Evolutionary conservation across 192 early-diverging fungal genomes (phyloP).

Genomic region (Umbelopsis sp.): DNA sequence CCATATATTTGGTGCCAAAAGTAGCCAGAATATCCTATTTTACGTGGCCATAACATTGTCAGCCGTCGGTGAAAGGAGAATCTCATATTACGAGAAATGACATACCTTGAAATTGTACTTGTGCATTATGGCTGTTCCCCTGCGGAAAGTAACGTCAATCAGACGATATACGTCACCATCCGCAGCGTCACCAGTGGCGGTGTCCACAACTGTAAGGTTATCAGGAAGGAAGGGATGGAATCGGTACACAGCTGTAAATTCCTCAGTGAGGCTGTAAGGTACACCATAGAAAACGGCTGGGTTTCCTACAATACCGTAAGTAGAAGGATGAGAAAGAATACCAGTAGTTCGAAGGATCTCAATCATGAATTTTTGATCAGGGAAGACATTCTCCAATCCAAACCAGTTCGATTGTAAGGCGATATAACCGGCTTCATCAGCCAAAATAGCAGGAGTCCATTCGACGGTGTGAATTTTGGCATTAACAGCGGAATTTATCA

Average conservation of each 20-base stretch:
- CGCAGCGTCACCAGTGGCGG: not conserved
- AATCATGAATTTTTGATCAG: not conserved
- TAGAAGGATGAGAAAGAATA: not conserved
- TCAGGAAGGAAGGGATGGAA: not conserved
- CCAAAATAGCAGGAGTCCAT: not conserved
- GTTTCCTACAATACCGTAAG: not conserved
- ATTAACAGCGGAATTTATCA: constrained; percentile 3
- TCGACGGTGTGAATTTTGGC: constrained; percentile 9
- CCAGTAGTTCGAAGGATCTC: not conserved
- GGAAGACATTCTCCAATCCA: not conserved
- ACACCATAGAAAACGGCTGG: not conserved
- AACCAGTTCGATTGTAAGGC: constrained; percentile 1
- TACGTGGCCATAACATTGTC: not conserved
- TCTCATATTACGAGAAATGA: not conserved
- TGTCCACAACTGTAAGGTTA: not conserved
- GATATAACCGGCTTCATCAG: constrained; percentile 13
- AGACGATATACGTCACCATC: not conserved
- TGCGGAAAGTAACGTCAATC: not conserved
- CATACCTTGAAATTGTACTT: constrained; percentile 9
- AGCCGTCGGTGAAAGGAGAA: not conserved
- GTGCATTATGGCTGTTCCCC: not conserved
- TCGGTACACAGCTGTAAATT: constrained; percentile 6
- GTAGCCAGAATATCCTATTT: not conserved
- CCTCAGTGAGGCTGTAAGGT: not conserved
- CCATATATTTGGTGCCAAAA: not conserved